These are phyloP conservation scores for Tritrichomonas musculus DNA, from an alignment of 208 protist species.

Conservation along the genomic window DNA sequence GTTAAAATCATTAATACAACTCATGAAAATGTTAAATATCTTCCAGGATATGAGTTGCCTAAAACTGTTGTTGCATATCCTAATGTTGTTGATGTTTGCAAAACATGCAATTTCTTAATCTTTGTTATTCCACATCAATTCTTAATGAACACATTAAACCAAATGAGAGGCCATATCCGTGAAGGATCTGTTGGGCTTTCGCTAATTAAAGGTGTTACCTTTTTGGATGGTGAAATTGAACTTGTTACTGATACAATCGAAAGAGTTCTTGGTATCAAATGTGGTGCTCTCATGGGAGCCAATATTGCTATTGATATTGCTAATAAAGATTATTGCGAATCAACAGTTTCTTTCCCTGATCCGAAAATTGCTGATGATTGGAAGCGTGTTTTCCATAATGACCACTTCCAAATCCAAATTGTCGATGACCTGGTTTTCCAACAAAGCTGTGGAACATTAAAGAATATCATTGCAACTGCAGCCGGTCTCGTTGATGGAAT, in stretches of 20 bases:
- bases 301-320: slow-evolving; percentile 47
- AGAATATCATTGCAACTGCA: slow-evolving; percentile 48
- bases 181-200: not conserved
- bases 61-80: slow-evolving; percentile 37
- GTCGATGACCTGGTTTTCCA: slow-evolving; percentile 34
- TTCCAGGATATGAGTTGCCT: slow-evolving; percentile 40
- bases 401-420: not conserved
- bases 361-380: slow-evolving; percentile 35
- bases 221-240: not conserved
- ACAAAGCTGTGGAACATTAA: slow-evolving; percentile 39
- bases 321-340: not conserved
- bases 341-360: slow-evolving; percentile 32
- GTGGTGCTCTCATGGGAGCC: slow-evolving; percentile 39
- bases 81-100: not conserved
- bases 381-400: not conserved
- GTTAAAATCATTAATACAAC: slow-evolving; percentile 47
- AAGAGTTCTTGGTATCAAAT: not conserved
- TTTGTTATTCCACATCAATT: slow-evolving; percentile 46
- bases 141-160: not conserved
- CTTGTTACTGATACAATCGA: slow-evolving; percentile 38
- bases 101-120: slow-evolving; percentile 37
- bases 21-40: slow-evolving; percentile 52
- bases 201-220: not conserved
- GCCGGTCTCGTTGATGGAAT: slow-evolving; percentile 45
- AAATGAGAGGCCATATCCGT: not conserved